phyloP scores from a whole-genome alignment of 139 green algal species.

The Protoeuglena noctilucae region DNA sequence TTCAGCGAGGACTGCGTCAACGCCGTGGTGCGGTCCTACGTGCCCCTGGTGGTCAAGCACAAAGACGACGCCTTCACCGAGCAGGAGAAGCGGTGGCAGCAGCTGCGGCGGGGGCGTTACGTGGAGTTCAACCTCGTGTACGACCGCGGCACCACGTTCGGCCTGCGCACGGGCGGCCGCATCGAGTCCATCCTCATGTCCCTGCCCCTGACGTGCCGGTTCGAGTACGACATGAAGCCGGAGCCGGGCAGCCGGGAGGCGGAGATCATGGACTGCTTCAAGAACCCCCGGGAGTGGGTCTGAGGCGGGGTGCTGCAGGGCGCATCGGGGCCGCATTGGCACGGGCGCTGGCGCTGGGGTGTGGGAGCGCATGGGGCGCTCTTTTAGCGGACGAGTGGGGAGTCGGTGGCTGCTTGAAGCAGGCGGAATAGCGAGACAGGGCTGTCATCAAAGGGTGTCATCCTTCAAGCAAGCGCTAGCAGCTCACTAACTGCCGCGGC shows the following conservation, averaged over 20 bases:
- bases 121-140: slow-evolving; percentile 96
- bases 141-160: slow-evolving; percentile 94
- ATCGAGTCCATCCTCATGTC: slow-evolving; percentile 76
- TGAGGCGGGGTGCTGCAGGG: too few relatives aligned
- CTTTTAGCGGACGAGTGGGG: too few relatives aligned
- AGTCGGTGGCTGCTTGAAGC: too few relatives aligned
- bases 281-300: slow-evolving; percentile 63
- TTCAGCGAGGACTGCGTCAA: slow-evolving; percentile 69
- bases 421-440: too few relatives aligned
- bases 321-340: too few relatives aligned
- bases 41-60: slow-evolving; percentile 78
- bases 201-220: slow-evolving; percentile 30
- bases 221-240: slow-evolving; percentile 75
- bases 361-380: too few relatives aligned
- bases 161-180: slow-evolving; percentile 89
- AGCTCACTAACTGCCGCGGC: too few relatives aligned
- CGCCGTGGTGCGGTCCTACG: slow-evolving; percentile 61
- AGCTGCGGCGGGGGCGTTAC: slow-evolving; percentile 60
- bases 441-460: too few relatives aligned
- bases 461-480: too few relatives aligned
- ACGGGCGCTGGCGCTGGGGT: too few relatives aligned
- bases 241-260: slow-evolving; percentile 52
- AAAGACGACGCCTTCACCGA: slow-evolving; percentile 74
- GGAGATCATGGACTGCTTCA: slow-evolving; percentile 64
- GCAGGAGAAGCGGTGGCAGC: slow-evolving; percentile 89